Evolutionary conservation across 2,329 filamentous ascomycete species (phyloP), one percentile per base, ranked within the genome.

Genomic region (Cercospora canescens): DNA sequence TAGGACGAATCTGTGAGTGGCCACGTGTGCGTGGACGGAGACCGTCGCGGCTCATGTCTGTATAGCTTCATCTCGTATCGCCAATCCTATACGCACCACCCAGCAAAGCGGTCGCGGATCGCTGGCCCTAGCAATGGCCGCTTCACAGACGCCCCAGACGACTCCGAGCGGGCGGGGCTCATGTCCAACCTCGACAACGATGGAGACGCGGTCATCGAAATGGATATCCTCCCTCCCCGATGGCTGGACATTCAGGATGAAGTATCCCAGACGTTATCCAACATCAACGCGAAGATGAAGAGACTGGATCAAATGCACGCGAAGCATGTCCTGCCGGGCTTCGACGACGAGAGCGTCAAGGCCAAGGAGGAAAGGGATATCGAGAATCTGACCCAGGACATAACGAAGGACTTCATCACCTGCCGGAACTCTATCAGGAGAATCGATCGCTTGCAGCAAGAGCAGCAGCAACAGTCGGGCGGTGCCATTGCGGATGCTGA

Each of bases 231-330:
- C 18, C 95, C 95, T 26, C 95, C 95, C 61, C 89, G 95, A 67
- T 99, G 95, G 95, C 91, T 94, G 65, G 95, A 99, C 76, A 86
- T 97, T 66, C 94, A 94, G 75, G 95, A 98, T 77, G 93, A 98
- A 77, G 93, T 99, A 67, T 89, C 91, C 32, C 93, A 97, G 66
- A 82, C 92, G 48, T 86, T 99, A 9, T 86, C 87, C 67, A 88
- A 91, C 65, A 92, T 98, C 71, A 90, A 92, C 60, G 89, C 88
- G 67, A 93, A 96, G 81, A 91, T 93, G 71, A 89, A 92, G 73
- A 89, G 89, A 73, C 86, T 99, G 34, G 95, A 98, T 76, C 92
- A 94, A 76, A 84, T 99, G 68, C 95, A 99, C 79, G 93, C 97
- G 80, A 98, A 98, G 78, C 95, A 99, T 80, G 91, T 99, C 50